Evolutionary conservation across 75 land plant genomes (phyloP).

Genomic region (Pinus tabuliformis): DNA sequence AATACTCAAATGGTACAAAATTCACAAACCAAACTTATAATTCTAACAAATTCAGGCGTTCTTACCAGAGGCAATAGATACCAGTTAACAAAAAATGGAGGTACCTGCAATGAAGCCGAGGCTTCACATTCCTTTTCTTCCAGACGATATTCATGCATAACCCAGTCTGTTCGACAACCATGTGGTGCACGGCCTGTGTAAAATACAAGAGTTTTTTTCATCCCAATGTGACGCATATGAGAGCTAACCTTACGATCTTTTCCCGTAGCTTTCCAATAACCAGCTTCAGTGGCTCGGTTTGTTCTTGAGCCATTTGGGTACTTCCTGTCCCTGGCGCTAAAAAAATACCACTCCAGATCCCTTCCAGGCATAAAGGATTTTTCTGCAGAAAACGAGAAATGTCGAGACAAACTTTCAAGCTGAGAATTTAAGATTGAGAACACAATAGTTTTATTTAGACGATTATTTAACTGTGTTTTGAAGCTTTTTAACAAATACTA

Average conservation of each 20-base stretch:
- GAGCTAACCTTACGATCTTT: not conserved
- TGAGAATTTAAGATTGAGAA: too few species aligned
- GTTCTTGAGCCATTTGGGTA: slow-evolving; percentile 11
- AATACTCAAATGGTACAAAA: too few species aligned
- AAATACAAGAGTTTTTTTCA: slow-evolving; percentile 17
- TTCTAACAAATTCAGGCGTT: too few species aligned
- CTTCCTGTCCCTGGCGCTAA: not conserved
- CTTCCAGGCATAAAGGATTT: not conserved
- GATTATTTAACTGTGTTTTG: too few species aligned
- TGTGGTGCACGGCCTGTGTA: slow-evolving; percentile 19
- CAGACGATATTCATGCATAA: slow-evolving; percentile 18
- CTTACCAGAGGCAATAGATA: too few species aligned
- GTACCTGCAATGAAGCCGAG: too few species aligned
- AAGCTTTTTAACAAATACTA: too few species aligned
- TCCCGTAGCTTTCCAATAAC: slow-evolving; percentile 13
- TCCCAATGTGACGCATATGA: not conserved
- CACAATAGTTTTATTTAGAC: too few species aligned
- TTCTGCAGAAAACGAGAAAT: too few species aligned
- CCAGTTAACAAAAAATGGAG: too few species aligned
- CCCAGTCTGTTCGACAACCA: slow-evolving; percentile 13
- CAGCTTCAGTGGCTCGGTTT: slow-evolving; percentile 14
- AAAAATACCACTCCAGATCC: slow-evolving; percentile 15
- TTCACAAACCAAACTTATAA: too few species aligned
- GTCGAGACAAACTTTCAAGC: too few species aligned
- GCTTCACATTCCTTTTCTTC: slow-evolving; percentile 3